Percentiles rank a stretch among this genome's conserved stretches.
Evolutionary conservation across 208 protist genomes (phyloP).

Genomic region (Trypanosoma grayi): DNA sequence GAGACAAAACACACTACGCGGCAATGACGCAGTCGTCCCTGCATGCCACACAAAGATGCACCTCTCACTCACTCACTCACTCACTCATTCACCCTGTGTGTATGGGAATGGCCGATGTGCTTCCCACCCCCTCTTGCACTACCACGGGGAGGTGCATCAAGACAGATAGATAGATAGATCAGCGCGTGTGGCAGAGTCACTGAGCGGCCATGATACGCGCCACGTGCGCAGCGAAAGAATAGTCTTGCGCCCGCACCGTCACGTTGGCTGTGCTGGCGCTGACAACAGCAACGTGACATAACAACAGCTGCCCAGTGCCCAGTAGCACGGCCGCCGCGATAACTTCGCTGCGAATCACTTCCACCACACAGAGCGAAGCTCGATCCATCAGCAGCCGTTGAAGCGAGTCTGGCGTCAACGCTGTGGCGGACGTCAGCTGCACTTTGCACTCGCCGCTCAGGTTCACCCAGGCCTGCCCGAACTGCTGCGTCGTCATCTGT

Average conservation of each 20-base stretch:
- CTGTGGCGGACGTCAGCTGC: slow-evolving; percentile 4
- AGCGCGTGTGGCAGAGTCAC: background rate
- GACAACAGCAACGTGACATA: slow-evolving; percentile 31
- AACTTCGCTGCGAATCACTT: slow-evolving; percentile 60
- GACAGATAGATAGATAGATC: background rate
- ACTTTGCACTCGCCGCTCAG: slow-evolving; percentile 20
- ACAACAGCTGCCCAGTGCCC: slow-evolving; percentile 11
- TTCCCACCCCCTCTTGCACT: background rate
- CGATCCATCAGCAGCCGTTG: slow-evolving; percentile 30
- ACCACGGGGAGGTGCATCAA: background rate
- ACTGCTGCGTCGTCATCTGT: slow-evolving; percentile 35
- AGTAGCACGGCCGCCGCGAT: slow-evolving; percentile 44
- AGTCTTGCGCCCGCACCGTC: slow-evolving; percentile 25
- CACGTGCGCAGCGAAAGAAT: slow-evolving; percentile 19
- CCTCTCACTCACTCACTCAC: no score
- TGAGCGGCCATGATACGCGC: slow-evolving; percentile 9
- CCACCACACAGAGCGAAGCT: slow-evolving; percentile 43
- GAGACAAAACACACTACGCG: no score
- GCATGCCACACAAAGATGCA: no score
- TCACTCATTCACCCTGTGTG: no score
- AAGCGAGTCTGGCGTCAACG: slow-evolving; percentile 22
- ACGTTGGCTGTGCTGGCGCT: slow-evolving; percentile 19
- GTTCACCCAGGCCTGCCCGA: slow-evolving; percentile 36
- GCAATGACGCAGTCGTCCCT: no score
- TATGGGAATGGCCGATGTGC: no score